Evolutionary conservation across 176 grass and related monocot genomes (phyloP), one percentile per base, ranked within the genome.

Genomic region (Oryza brachyantha): DNA sequence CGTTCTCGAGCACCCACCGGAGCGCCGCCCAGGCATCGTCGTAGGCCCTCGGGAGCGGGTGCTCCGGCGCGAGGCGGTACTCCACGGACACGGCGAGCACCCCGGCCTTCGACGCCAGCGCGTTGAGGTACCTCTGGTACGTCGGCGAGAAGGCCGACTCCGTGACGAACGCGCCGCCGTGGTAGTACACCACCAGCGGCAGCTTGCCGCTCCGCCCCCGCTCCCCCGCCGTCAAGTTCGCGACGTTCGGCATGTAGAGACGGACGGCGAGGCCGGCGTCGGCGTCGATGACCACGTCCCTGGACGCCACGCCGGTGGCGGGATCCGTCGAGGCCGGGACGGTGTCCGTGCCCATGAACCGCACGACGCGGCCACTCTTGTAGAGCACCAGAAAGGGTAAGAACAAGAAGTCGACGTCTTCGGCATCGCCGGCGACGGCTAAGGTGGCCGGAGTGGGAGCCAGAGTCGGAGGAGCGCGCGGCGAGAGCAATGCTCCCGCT

Each of bases 11-110:
- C 24, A 69, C 83, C 92, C 88, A 91, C 14, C 24, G 55, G 17
- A 94, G 82, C 69, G 37, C 92, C 8, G 64, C 24, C 63, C 88
- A 94, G 22, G 88, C 81, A 79, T 94, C 92, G 22, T 88, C 79
- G 78, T 88, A 88, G 0, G 26, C 74, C n/a, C 46, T 12, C 26
- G 88, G 92, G 79, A 94, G 75, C 0, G 36, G 66, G 66, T 81
- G 86, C 86, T 94, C 92, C 1, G 88, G 92, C n/a, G 88, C 66
- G 26, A 89, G 86, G 69, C 24, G 85, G 85, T 94, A 94, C 32
- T 91, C 79, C 3, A 94, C 88, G 1, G 92, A 94, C 57, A 89
- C 76, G 39, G 28, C 83, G 40, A 94, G 21, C 2, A 69, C 88
- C 1, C 70, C 42, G 12, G 86, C 86, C 73, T 34, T 74, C 6